Base-by-base conservation (phyloP, 306 rosid genomes). In the Vigna angularis region DNA sequence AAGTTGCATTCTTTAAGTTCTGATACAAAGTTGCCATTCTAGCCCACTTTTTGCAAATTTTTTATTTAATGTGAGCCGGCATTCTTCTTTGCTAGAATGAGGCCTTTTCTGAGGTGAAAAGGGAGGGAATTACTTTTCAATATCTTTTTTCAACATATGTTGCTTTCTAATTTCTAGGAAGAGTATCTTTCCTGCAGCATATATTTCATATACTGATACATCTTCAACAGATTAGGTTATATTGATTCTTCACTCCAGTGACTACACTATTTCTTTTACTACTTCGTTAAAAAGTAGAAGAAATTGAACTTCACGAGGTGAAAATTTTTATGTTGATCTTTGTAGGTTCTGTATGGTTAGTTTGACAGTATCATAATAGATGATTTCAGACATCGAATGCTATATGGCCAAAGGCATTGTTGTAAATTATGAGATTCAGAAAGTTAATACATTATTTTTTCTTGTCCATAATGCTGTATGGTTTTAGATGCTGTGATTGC, bases 131-230 rank as follows among this genome's bases (percentile, higher is more conserved):
- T 62, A 68, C 62, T 55, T 15, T 2, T 22, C 17, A 17, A 7
- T 71, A 58, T 64, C 66, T 20, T 64, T 22, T 70, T 73, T 56
- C 4, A 14, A 51, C 69, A 13, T 42, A 30, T 52, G 51, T 45
- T 58, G 73, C 86, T 55, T 72, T 85, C 79, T 71, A 62, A 34
- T 32, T 32, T 62, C 68, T 75, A 63, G 58, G 82, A 75, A 71
- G 86, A 72, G 75, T 79, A 79, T 84, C 61, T 59, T 61, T 79
- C 26, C 69, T 70, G 47, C 13, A 34, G 24, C 68, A 32, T 62
- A 16, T 32, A 32, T 16, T 62, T 62, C 68, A 13, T 62, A 12
- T 58, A 36, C 78, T 56, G 67, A 70, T 26, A 82, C 77, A 61
- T 6, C 68, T 62, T 62, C 68, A 15, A 32, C 12, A 7, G 68